Evolutionary conservation across 176 grass and related monocot species (phyloP).

Genomic region (Cenchrus purpureus): DNA sequence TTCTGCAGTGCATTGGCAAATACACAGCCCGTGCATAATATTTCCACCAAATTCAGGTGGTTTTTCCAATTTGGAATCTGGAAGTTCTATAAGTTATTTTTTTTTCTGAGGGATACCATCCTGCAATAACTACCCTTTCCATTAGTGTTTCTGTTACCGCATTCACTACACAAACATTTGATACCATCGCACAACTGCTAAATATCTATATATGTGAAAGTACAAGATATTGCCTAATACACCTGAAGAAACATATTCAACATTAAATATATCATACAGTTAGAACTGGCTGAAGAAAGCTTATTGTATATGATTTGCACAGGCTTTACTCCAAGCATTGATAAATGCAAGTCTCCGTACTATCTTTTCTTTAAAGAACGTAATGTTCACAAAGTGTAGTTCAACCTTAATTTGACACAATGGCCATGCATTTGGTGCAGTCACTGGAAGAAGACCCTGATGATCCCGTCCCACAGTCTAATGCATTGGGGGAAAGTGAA

Average conservation of each 20-base stretch:
- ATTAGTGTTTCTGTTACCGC: not conserved
- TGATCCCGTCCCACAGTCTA: constrained; percentile 58
- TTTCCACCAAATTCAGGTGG: constrained; percentile 5
- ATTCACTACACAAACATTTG: not conserved
- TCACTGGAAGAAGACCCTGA: constrained; percentile 67
- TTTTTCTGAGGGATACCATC: not conserved
- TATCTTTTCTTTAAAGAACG: not conserved
- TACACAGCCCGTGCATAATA: constrained; percentile 4
- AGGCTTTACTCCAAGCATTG: not conserved
- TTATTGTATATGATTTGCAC: not conserved
- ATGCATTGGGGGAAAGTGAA: constrained; percentile 64
- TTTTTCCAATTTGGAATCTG: not conserved
- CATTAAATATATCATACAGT: not conserved
- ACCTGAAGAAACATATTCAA: not conserved
- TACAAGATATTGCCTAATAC: not conserved
- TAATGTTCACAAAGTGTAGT: not conserved
- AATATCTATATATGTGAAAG: constrained; percentile 4
- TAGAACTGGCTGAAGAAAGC: not conserved
- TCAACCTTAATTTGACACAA: constrained; percentile 15
- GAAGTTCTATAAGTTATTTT: not conserved
- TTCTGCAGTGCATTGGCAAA: not conserved
- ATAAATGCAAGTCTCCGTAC: not conserved
- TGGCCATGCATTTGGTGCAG: constrained; percentile 55
- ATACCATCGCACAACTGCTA: not conserved
- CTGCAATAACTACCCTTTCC: not conserved